Base-by-base conservation (phyloP, 73 alveolate species). In the Blepharisma stoltei region DNA sequence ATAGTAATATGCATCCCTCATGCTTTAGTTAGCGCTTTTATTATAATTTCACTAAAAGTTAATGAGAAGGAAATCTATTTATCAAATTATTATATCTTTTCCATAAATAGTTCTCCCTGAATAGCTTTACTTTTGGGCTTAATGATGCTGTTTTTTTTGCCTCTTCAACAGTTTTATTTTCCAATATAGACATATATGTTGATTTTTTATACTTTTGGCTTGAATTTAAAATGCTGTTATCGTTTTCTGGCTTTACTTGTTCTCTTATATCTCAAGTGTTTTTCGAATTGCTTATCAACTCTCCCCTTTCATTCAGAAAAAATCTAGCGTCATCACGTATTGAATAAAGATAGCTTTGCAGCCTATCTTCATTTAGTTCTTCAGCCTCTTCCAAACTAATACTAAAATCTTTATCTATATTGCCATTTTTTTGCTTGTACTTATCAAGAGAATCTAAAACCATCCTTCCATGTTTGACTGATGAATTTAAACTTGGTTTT, bases 21-120 rank as follows among this genome's bases (percentile, higher is more conserved):
- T 32, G 0, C 3, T 3, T 32, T 32, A 32, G 41, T 32, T 32
- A 32, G 41, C 41, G 41, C 41, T 32, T n/a, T 32, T 32, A 32
- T 32, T 32, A 32, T 32, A n/a, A 32, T 32, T 32, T 60, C n/a
- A 60, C 46, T 1, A 60, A n/a, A 60, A 60, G 14, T 60, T 60
- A 14, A n/a, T n/a, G 38, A 14, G 18, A 8, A 60, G 73, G 73
- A 38, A 14, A 60, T 9, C 14, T 25, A 8, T 60, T n/a, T 25
- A 60, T 38, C 73, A 60, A 14, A 9, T 60, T 60, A 60, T 25
- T n/a, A 4, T 14, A 60, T 25, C 23, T 60, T 25, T 60, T 60
- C 14, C 23, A 60, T 14, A 60, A 25, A 60, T 14, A 60, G 5
- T 60, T 60, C 73, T 60, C 73, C 38, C 73, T n/a, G 45, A 60